phyloP scores from a whole-genome alignment of 306 rosid genomes.

The Datisca glomerata region DNA sequence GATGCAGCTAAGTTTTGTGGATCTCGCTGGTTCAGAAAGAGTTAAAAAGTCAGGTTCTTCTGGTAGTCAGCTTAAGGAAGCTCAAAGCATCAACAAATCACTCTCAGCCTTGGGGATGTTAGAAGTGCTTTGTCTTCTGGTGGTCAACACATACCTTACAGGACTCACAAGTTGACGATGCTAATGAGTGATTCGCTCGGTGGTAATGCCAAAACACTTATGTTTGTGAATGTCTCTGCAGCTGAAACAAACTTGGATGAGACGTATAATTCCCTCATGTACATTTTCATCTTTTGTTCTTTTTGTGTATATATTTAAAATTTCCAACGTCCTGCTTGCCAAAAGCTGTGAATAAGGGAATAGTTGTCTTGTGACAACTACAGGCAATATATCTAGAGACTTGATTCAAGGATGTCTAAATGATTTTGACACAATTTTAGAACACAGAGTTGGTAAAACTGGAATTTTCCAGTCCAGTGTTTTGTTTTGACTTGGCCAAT shows the following conservation, averaged over 20 bases:
- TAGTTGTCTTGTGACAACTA: no score
- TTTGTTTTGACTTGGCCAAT: no score
- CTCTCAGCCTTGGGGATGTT: slow-evolving; percentile 94
- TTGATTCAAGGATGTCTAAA: no score
- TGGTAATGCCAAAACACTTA: slow-evolving; percentile 90
- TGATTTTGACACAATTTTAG: no score
- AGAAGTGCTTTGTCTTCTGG: slow-evolving; percentile 76
- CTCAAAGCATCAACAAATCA: slow-evolving; percentile 94
- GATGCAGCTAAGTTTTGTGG: slow-evolving; percentile 84
- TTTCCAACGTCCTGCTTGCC: no score
- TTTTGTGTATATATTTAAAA: no score
- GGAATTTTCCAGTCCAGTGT: no score
- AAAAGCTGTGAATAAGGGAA: no score
- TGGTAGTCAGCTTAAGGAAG: slow-evolving; percentile 88
- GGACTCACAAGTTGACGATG: slow-evolving; percentile 94
- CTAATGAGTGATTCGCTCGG: slow-evolving; percentile 96
- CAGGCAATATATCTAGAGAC: no score
- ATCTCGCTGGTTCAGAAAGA: slow-evolving; percentile 96
- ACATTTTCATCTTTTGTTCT: slow-evolving; percentile 12
- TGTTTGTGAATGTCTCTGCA: slow-evolving; percentile 92
- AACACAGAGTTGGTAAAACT: no score
- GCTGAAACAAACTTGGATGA: slow-evolving; percentile 80
- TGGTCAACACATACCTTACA: slow-evolving; percentile 88
- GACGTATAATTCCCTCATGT: slow-evolving; percentile 81
- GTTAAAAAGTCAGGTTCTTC: slow-evolving; percentile 86